Evolutionary conservation across 2,329 filamentous ascomycete genomes (phyloP).

Genomic region (Claviceps quebecensis): DNA sequence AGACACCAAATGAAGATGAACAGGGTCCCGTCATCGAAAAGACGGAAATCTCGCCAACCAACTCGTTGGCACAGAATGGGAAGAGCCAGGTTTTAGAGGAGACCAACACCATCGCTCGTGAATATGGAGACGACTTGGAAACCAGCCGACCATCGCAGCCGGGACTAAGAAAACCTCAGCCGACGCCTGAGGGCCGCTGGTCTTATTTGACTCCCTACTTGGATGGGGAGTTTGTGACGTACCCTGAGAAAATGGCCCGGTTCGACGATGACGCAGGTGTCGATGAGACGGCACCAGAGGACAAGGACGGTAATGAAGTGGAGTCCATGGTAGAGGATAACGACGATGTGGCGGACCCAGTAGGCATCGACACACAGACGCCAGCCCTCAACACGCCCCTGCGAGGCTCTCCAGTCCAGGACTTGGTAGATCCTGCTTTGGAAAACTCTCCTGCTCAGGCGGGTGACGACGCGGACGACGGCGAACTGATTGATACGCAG

Average conservation of each 20-base stretch:
- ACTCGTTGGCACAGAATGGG: background rate
- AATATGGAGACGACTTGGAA: background rate
- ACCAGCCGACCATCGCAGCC: conserved; percentile 2
- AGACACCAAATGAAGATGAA: background rate
- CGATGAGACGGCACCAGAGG: conserved; percentile 19
- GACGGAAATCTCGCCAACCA: background rate
- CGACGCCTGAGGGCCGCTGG: conserved; percentile 20
- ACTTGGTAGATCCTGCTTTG: conserved; percentile 23
- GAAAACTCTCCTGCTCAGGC: conserved; percentile 24
- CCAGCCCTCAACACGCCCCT: conserved; percentile 25
- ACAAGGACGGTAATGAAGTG: conserved; percentile 13
- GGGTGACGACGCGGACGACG: conserved; percentile 23
- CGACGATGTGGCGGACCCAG: conserved; percentile 17
- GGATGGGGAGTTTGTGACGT: conserved; percentile 22
- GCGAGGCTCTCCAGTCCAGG: conserved; percentile 24
- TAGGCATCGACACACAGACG: conserved; percentile 20
- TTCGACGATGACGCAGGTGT: conserved; percentile 17
- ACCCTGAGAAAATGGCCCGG: conserved; percentile 24
- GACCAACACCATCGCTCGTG: background rate
- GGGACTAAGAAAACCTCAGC: conserved; percentile 14
- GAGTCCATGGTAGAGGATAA: conserved; percentile 20
- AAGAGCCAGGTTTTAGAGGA: background rate
- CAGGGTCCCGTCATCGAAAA: background rate
- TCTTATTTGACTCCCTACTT: conserved; percentile 27
- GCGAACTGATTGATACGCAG: conserved; percentile 21